Percentiles rank a stretch among this genome's conserved stretches.
Evolutionary conservation across 1,284 basidiomycete genomes (phyloP).

Genomic region (Heliocybe sulcata): DNA sequence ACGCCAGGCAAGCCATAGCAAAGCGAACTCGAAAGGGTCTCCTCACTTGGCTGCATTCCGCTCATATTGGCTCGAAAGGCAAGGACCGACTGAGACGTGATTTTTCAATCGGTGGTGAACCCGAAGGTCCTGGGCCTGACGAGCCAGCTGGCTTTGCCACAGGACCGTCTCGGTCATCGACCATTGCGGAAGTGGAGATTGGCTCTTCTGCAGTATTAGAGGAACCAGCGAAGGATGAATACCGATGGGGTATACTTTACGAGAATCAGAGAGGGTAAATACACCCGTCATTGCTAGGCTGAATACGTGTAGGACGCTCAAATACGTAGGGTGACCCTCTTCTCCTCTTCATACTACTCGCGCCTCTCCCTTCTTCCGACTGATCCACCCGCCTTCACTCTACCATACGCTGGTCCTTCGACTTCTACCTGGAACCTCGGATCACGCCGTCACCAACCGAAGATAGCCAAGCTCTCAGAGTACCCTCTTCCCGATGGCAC

Average conservation of each 20-base stretch:
- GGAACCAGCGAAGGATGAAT: slow-evolving; percentile 32
- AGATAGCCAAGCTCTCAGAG: slow-evolving; percentile 42
- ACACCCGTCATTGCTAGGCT: not conserved
- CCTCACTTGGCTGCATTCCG: not conserved
- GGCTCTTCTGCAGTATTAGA: not conserved
- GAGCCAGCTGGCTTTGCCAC: not conserved
- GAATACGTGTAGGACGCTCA: slow-evolving; percentile 6
- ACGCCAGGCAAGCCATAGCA: slow-evolving; percentile 24
- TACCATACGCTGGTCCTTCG: slow-evolving; percentile 35
- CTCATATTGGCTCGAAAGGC: not conserved
- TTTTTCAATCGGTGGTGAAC: not conserved
- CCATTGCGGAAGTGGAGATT: not conserved
- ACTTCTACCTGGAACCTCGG: not conserved
- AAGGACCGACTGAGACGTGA: not conserved
- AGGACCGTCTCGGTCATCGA: not conserved
- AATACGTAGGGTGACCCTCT: slow-evolving; percentile 50
- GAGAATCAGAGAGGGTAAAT: slow-evolving; percentile 76
- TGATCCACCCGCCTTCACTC: slow-evolving; percentile 72
- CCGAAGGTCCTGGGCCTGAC: not conserved
- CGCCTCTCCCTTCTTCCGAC: slow-evolving; percentile 57
- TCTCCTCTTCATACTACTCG: slow-evolving; percentile 69
- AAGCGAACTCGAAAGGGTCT: not conserved
- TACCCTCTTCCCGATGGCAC: slow-evolving; percentile 77
- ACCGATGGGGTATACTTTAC: slow-evolving; percentile 69
- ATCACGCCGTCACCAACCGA: slow-evolving; percentile 27